A percentile compares a stretch with the other conserved stretches of the same genome.
Evolutionary conservation across 1,139 yeast genomes (phyloP).

Genomic region (Hemisphaericaspora xylofermentans): DNA sequence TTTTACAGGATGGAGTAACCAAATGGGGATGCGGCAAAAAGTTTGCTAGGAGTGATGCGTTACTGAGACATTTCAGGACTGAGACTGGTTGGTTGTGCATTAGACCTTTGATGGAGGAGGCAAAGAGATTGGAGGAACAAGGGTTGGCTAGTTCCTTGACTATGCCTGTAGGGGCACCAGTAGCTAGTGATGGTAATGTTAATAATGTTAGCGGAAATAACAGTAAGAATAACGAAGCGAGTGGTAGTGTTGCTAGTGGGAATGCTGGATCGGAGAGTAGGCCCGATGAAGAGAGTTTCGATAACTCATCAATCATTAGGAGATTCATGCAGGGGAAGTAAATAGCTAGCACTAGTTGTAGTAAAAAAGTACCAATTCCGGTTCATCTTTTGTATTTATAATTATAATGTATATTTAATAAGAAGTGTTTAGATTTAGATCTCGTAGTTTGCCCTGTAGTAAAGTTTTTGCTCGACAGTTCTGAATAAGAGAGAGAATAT

Average conservation of each 20-base stretch:
- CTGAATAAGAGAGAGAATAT: no score
- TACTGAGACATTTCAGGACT: slow-evolving; percentile 57
- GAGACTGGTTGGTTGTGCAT: slow-evolving; percentile 61
- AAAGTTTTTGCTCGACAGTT: no score
- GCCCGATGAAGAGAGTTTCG: slow-evolving; percentile 13
- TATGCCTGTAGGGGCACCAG: no score
- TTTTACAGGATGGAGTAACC: slow-evolving; percentile 48
- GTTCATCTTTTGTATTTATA: no score
- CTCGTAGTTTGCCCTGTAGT: no score
- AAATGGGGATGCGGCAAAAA: slow-evolving; percentile 61
- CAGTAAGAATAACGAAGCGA: neutral
- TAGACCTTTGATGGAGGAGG: slow-evolving; percentile 55
- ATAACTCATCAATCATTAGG: slow-evolving; percentile 20
- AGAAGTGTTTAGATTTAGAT: no score
- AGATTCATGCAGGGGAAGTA: slow-evolving; percentile 19
- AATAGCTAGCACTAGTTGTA: neutral
- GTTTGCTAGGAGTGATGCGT: slow-evolving; percentile 59
- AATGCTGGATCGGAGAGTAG: slow-evolving; percentile 1
- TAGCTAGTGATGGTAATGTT: slow-evolving; percentile 3
- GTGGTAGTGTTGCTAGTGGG: neutral
- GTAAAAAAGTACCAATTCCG: no score
- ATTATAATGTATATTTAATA: no score
- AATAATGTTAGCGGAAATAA: neutral
- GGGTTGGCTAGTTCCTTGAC: slow-evolving; percentile 3
- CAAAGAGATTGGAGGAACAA: slow-evolving; percentile 22